Base-by-base conservation (phyloP, 2,329 filamentous ascomycete genomes). In the Aspergillus alliaceus region DNA sequence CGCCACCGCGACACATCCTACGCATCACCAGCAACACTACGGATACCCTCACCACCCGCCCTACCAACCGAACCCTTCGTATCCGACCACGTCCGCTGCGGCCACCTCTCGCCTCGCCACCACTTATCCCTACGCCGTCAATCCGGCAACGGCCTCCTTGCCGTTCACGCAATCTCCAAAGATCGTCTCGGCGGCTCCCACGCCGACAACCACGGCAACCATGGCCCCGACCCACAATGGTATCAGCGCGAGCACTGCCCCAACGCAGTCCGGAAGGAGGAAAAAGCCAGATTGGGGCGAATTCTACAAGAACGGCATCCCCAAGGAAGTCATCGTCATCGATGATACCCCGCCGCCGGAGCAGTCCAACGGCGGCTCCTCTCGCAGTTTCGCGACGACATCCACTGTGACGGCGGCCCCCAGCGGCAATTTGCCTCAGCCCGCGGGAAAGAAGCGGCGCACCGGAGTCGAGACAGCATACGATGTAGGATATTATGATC, bases 291-390 rank as follows among this genome's bases (percentile, higher is more conserved):
- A 95, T 75, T 95, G 90, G 90, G 81, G 84, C 57, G 85, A 83
- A 62, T 95, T 93, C 70, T 93, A 93, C 74, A 89, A 88, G 71
- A 93, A 93, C 73, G 90, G 90, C 4, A 78, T 92, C 25, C 90
- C 90, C 24, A 89, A 91, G 71, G 90, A 95, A 77, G 86, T 95
- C 70, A 93, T 95, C 69, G 86, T 93, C 67, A 95, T 95, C 39
- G 75, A 77, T 60, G 88, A 93, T 72, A 86, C 85, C 4, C 89
- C 89, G 51, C 75, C 77, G 11, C 81, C 80, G 31, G 71, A 75
- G 39, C 58, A 66, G 15, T 56, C 67, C 50, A 66, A 69, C n/a
- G 46, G 59, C 58, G n/a, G n/a, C 47, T 56, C 61, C 32, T 54
- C 70, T 25, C 61, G 61, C 40, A 61, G 59, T 58, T 59, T 62